These are phyloP conservation scores for Aaosphaeria pasadenensis DNA, from an alignment of 2,329 filamentous ascomycete genomes.

Conservation along the genomic window DNA sequence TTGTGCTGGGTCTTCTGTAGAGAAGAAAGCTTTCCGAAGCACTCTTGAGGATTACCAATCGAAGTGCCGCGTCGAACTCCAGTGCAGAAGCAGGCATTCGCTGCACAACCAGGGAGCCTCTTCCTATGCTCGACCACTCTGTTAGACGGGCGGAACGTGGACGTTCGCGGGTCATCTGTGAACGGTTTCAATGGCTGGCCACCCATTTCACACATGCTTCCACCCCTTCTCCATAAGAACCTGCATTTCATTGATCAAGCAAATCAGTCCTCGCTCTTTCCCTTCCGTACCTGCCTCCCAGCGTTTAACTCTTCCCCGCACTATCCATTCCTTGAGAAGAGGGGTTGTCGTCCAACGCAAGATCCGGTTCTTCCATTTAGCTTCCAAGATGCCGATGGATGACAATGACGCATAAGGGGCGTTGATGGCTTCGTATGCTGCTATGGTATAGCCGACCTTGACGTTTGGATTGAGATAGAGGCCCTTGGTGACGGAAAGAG, in stretches of 20 bases:
- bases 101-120: too few relatives aligned
- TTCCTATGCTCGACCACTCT: too few relatives aligned
- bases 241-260: constrained; percentile 40
- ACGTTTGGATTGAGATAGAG: constrained; percentile 70
- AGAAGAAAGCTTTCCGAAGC: too few relatives aligned
- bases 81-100: too few relatives aligned
- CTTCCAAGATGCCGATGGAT: not conserved
- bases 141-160: too few relatives aligned
- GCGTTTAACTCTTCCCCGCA: not conserved
- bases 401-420: not conserved
- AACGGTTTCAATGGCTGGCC: not conserved
- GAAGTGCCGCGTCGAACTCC: too few relatives aligned
- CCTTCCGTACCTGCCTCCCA: constrained; percentile 4
- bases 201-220: constrained; percentile 29
- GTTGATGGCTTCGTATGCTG: constrained; percentile 16
- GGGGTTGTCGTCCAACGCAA: constrained; percentile 4
- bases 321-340: constrained; percentile 3
- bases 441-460: constrained; percentile 60
- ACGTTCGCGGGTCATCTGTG: not conserved
- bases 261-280: constrained; percentile 27
- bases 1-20: too few relatives aligned
- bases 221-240: constrained; percentile 33
- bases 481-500: constrained; percentile 49
- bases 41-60: too few relatives aligned
- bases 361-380: constrained; percentile 7